Evolutionary conservation across 305 asterid species (phyloP), one percentile per base, ranked within the genome.

Genomic region (Vinca major): DNA sequence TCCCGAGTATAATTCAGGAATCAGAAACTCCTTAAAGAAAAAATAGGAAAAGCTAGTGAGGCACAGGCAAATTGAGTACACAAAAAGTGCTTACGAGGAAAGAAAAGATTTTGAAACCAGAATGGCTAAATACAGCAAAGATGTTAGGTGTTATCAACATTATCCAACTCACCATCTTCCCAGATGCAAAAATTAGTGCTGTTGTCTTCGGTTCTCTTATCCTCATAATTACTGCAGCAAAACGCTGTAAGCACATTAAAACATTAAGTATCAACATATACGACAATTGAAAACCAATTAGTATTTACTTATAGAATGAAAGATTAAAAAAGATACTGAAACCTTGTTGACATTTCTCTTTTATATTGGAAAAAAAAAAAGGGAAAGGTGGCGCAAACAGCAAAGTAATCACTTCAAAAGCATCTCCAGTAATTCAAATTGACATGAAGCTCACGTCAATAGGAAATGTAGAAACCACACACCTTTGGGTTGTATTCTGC

Each of bases 401-500:
- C 13, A 2, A 33, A 57, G 43, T 37, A 33, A 12, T 36, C 44
- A 57, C 63, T 57, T 12, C 20, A 36, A 58, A 58, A 36, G 63
- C 45, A 58, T 12, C 44, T 56, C 45, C 10, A 58, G 20, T 14
- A 36, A 58, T 37, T 36, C 20, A 13, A 36, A 36, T 36, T 36
- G 45, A 58, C 6, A 36, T 33, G 14, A 26, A 11, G 10, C 63
- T 40, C n/a, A 26, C 2, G 11, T 55, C 13, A 63, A 41, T 2
- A 64, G 39, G 55, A 47, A 11, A 64, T 14, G 47, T 1, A 64
- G 41, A 63, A 40, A 12, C 5, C 48, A 47, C 63, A 43, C 66
- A 79, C 82, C 80, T 76, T 73, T 10, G 84, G 84, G 71, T 80
- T 80, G 48, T 80, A 80, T 68, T 80, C 84, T 26, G 81, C 81